Percentiles rank a stretch among this genome's conserved stretches.
phyloP scores from a whole-genome alignment of 2,329 filamentous ascomycete genomes.

The Phaeoacremonium minimum region DNA sequence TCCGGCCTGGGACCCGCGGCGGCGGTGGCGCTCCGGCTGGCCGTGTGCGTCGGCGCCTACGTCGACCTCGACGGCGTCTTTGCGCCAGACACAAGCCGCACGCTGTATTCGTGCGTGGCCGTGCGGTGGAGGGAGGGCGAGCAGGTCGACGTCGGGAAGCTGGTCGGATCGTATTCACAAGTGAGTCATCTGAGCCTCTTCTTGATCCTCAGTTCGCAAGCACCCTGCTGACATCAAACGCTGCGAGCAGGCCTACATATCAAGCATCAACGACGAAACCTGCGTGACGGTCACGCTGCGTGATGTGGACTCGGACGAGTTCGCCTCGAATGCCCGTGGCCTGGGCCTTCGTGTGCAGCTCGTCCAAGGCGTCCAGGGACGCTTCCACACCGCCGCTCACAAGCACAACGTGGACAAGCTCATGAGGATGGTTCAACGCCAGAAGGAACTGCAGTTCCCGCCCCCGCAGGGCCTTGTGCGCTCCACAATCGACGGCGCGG shows the following conservation, averaged over 20 bases:
- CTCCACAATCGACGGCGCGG: no score
- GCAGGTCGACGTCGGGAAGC: conserved; percentile 5
- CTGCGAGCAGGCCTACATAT: conserved; percentile 7
- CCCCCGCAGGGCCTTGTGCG: conserved; percentile 1
- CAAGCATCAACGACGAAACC: conserved; percentile 6
- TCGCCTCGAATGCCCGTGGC: conserved; percentile 4
- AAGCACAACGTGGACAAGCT: conserved; percentile 1
- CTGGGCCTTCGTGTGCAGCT: no score
- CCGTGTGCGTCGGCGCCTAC: conserved; percentile 6
- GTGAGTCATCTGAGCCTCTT: conserved; percentile 3
- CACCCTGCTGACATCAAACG: neutral
- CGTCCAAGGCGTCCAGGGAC: no score
- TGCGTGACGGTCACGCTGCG: conserved; percentile 6
- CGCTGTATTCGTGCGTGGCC: conserved; percentile 2
- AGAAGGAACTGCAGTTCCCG: conserved; percentile 5
- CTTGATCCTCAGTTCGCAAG: neutral
- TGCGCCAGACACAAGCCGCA: neutral
- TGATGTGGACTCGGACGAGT: conserved; percentile 1
- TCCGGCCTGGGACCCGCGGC: no score
- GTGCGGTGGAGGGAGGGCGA: conserved; percentile 4
- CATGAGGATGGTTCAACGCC: conserved; percentile 5
- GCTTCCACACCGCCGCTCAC: no score
- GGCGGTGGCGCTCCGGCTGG: conserved; percentile 6
- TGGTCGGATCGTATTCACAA: neutral
- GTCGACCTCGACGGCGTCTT: conserved; percentile 6